Conservation (phyloP, 805 yeast species). For the Allodekkera sacchari region DNA sequence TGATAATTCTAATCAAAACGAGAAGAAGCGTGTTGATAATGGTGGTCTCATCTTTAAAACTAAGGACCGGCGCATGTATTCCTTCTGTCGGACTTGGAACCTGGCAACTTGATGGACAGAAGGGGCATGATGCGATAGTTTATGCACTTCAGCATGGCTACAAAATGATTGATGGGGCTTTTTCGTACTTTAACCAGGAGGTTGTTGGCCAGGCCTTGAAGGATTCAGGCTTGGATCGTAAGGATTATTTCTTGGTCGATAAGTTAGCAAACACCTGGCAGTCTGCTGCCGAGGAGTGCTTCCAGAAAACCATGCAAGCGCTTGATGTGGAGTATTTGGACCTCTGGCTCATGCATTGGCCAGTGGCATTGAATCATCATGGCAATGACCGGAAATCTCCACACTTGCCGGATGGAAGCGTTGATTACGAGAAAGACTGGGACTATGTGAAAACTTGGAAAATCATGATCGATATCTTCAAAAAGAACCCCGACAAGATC, state of each 20-base stretch:
- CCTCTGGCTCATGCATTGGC: slow-evolving; percentile 40
- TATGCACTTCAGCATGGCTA: slow-evolving; percentile 26
- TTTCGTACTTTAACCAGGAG: slow-evolving; percentile 29
- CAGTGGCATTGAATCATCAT: slow-evolving; percentile 25
- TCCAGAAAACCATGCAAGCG: slow-evolving; percentile 28
- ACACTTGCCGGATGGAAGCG: slow-evolving; percentile 19
- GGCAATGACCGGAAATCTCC: slow-evolving; percentile 14
- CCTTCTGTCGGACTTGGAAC: slow-evolving; percentile 19
- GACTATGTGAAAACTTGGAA: slow-evolving; percentile 65
- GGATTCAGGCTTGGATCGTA: slow-evolving; percentile 7
- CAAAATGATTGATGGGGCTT: slow-evolving; percentile 35
- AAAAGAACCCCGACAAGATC: slow-evolving; percentile 27
- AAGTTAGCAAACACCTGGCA: slow-evolving; percentile 18
- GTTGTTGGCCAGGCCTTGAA: slow-evolving; percentile 28
- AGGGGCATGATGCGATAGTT: slow-evolving; percentile 14
- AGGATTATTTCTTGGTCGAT: slow-evolving; percentile 11
- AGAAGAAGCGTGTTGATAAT: too few species aligned
- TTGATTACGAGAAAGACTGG: slow-evolving; percentile 14
- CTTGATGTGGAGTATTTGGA: slow-evolving; percentile 35
- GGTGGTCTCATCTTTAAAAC: neutral
- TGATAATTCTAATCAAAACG: too few species aligned
- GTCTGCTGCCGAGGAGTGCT: slow-evolving; percentile 26
- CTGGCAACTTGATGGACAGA: slow-evolving; percentile 12
- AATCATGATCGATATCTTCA: slow-evolving; percentile 63
- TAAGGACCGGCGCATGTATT: slow-evolving; percentile 14